phyloP scores from a whole-genome alignment of 306 rosid genomes.

The Betula pendula region DNA sequence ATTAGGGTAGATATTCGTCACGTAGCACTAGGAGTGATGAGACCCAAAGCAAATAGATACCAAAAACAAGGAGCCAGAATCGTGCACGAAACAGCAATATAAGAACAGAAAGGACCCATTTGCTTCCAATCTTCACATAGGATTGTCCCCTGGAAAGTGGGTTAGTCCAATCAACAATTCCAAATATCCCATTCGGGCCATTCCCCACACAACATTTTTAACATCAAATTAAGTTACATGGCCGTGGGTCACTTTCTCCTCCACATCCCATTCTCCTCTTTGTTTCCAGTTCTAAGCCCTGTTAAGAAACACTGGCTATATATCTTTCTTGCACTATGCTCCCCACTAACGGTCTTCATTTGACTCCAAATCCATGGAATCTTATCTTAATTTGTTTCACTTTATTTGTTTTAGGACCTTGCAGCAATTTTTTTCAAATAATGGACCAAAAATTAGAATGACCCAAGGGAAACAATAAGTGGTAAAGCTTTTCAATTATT shows the following conservation, averaged over 20 bases:
- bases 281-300: neutral
- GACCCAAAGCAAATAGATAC: neutral
- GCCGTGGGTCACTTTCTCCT: neutral
- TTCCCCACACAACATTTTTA: neutral
- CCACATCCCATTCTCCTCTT: neutral
- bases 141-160: constrained; percentile 30
- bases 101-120: neutral
- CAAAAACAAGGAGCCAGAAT: neutral
- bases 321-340: neutral
- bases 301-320: neutral
- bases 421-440: neutral
- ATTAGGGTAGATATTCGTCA: too few relatives aligned
- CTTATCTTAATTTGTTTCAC: neutral
- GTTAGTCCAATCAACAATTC: constrained; percentile 30
- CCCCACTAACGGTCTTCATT: neutral
- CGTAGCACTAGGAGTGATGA: too few relatives aligned
- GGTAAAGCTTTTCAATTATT: too few relatives aligned
- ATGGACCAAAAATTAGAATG: neutral
- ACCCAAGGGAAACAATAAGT: too few relatives aligned
- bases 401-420: neutral
- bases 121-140: neutral
- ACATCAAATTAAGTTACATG: neutral
- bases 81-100: neutral
- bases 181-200: neutral
- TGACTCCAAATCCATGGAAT: neutral